Percentiles rank a stretch among this genome's conserved stretches.
phyloP scores from a whole-genome alignment of 2,329 filamentous ascomycete genomes.

The Fusarium oxysporum region DNA sequence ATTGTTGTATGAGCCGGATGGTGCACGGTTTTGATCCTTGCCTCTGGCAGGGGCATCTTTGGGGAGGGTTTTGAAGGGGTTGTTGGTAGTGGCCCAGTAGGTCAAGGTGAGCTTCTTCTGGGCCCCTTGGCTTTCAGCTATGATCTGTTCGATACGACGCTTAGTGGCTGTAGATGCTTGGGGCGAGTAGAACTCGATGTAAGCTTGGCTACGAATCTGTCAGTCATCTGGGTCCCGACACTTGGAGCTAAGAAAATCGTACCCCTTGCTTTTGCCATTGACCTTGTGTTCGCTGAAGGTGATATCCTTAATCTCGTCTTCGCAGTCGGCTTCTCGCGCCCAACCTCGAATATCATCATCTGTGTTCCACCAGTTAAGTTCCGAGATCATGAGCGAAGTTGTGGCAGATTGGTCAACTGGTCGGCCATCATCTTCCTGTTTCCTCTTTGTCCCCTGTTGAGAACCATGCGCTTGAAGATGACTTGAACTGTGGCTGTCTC shows the following conservation, averaged over 20 bases:
- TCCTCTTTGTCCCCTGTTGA: slow-evolving; percentile 68
- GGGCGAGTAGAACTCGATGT: slow-evolving; percentile 84
- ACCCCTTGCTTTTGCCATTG: slow-evolving; percentile 99
- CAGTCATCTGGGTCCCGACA: slow-evolving; percentile 11
- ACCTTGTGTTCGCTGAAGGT: slow-evolving; percentile 99
- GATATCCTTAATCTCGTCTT: slow-evolving; percentile 88
- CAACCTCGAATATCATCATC: slow-evolving; percentile 95
- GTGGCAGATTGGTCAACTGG: slow-evolving; percentile 70
- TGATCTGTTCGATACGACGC: slow-evolving; percentile 77
- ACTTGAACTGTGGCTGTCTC: slow-evolving; percentile 53
- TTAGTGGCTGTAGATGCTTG: slow-evolving; percentile 90
- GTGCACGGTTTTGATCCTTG: slow-evolving; percentile 70
- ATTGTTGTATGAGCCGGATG: slow-evolving; percentile 61
- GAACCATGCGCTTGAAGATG: slow-evolving; percentile 53
- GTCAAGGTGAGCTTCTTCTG: slow-evolving; percentile 79
- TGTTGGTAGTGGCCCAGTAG: slow-evolving; percentile 81
- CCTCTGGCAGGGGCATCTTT: slow-evolving; percentile 80
- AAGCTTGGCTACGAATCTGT: slow-evolving; percentile 70
- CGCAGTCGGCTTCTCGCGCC: slow-evolving; percentile 81
- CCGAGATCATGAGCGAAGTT: slow-evolving; percentile 84
- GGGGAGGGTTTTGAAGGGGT: slow-evolving; percentile 90
- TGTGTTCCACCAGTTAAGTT: slow-evolving; percentile 96
- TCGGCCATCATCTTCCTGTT: slow-evolving; percentile 68
- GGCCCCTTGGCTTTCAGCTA: slow-evolving; percentile 60
- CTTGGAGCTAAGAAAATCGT: slow-evolving; percentile 31